Conservation (phyloP, 2,329 filamentous ascomycete genomes). For the Xylariales sp. region DNA sequence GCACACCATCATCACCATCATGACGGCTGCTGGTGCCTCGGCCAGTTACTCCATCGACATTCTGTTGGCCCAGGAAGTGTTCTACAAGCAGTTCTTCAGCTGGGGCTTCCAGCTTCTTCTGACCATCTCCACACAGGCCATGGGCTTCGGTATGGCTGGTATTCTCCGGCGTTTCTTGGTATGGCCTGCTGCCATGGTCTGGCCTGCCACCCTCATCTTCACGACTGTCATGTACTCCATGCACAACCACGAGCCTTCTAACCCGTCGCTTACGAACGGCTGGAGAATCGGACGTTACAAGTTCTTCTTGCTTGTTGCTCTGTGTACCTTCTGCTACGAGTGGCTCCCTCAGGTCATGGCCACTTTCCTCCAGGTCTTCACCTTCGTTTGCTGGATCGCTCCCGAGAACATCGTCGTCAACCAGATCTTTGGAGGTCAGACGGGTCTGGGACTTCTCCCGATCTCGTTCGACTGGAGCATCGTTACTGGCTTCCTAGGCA, state of each 20-base stretch:
- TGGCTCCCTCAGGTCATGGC: slow-evolving; percentile 61
- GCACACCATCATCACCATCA: slow-evolving; percentile 44
- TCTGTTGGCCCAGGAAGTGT: slow-evolving; percentile 37
- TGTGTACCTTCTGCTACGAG: slow-evolving; percentile 51
- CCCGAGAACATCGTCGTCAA: slow-evolving; percentile 57
- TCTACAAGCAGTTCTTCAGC: slow-evolving; percentile 47
- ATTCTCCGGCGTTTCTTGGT: slow-evolving; percentile 55
- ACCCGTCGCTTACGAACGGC: slow-evolving; percentile 47
- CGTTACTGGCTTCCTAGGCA: slow-evolving; percentile 44
- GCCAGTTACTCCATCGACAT: slow-evolving; percentile 31
- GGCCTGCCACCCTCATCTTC: slow-evolving; percentile 57
- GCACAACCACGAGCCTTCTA: slow-evolving; percentile 53
- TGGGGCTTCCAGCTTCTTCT: slow-evolving; percentile 57
- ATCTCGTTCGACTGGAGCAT: slow-evolving; percentile 53
- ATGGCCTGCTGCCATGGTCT: slow-evolving; percentile 60
- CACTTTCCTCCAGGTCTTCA: slow-evolving; percentile 57
- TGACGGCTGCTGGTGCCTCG: slow-evolving; percentile 33
- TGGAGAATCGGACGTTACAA: slow-evolving; percentile 56
- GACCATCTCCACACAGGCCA: slow-evolving; percentile 56
- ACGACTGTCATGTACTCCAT: slow-evolving; percentile 59
- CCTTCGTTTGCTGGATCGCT: slow-evolving; percentile 56
- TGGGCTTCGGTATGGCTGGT: slow-evolving; percentile 61
- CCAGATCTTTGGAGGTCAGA: slow-evolving; percentile 56
- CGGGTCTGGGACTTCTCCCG: slow-evolving; percentile 54
- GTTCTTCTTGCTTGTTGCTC: slow-evolving; percentile 51